These are phyloP conservation scores for Cyclotella atomus DNA, from an alignment of 108 stramenopile genomes.

Conservation along the genomic window DNA sequence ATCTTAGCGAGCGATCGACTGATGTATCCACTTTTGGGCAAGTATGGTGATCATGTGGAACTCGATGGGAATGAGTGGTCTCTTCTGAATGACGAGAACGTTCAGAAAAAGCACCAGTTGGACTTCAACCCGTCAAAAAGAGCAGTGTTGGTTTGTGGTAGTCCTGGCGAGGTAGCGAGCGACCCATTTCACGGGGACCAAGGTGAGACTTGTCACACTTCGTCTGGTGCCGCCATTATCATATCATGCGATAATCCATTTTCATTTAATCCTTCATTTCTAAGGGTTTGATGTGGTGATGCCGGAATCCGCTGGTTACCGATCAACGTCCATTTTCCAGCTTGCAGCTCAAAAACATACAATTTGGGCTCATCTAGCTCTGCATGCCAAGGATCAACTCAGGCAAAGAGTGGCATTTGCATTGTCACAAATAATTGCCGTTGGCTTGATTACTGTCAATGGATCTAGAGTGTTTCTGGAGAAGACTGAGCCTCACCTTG, in stretches of 20 bases:
- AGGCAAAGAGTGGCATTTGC: constrained; percentile 54
- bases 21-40: not conserved
- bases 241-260: too few species aligned
- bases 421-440: constrained; percentile 37
- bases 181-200: constrained; percentile 35
- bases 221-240: too few species aligned
- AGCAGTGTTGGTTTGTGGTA: constrained; percentile 51
- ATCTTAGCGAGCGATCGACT: not conserved
- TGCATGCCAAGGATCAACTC: constrained; percentile 48
- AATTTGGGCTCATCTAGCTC: constrained; percentile 26
- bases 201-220: not conserved
- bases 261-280: too few species aligned
- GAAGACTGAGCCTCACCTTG: constrained; percentile 19
- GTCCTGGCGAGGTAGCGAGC: constrained; percentile 50
- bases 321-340: constrained; percentile 18
- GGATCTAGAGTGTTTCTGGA: not conserved
- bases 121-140: constrained; percentile 2
- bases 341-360: constrained; percentile 20
- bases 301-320: constrained; percentile 2
- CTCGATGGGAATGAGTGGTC: constrained; percentile 6
- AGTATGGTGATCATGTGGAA: constrained; percentile 22
- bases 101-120: constrained; percentile 25
- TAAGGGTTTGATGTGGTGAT: constrained; percentile 25
- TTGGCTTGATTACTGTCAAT: constrained; percentile 37
- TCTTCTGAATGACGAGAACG: constrained; percentile 8